These are phyloP conservation scores for Penicillium decumbens DNA, from an alignment of 2,329 filamentous ascomycete genomes.

Conservation along the genomic window DNA sequence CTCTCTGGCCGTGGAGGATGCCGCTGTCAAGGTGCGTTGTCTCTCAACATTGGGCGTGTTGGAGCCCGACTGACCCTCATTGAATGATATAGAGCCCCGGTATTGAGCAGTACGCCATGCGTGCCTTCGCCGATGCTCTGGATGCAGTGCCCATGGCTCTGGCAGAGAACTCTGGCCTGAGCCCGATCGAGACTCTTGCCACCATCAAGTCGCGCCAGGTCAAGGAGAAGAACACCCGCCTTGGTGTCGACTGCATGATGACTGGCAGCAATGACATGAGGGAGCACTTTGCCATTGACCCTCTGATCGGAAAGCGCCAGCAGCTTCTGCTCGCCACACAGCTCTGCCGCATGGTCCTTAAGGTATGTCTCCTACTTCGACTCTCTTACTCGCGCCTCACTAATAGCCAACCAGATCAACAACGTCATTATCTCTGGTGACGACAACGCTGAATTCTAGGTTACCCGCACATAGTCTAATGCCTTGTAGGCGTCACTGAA, in stretches of 20 bases:
- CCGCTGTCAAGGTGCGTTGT: conserved; percentile 65
- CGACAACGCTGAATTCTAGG: conserved; percentile 81
- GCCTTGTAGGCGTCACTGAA: conserved; percentile 12
- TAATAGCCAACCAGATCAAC: conserved; percentile 56
- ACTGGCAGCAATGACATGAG: conserved; percentile 95
- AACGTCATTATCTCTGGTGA: conserved; percentile 89
- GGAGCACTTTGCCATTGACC: conserved; percentile 96
- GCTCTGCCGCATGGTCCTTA: conserved; percentile 95
- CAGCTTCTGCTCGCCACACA: conserved; percentile 95
- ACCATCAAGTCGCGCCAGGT: conserved; percentile 95
- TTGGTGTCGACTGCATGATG: conserved; percentile 98
- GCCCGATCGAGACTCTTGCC: conserved; percentile 90
- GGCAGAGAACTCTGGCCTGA: conserved; percentile 93
- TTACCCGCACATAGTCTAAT: conserved; percentile 23
- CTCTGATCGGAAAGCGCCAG: conserved; percentile 95
- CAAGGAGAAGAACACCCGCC: conserved; percentile 70
- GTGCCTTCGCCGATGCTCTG: conserved; percentile 90
- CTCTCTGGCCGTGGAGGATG: conserved; percentile 91
- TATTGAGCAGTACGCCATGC: conserved; percentile 99
- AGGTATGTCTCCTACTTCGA: conserved; percentile 50
- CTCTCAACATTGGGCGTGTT: background rate
- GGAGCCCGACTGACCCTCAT: conserved; percentile 7
- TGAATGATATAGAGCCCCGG: conserved; percentile 64
- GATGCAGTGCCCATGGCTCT: conserved; percentile 92
- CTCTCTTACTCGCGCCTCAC: background rate